phyloP scores from a whole-genome alignment of 768 basidiomycete genomes.

The Trametes maxima region DNA sequence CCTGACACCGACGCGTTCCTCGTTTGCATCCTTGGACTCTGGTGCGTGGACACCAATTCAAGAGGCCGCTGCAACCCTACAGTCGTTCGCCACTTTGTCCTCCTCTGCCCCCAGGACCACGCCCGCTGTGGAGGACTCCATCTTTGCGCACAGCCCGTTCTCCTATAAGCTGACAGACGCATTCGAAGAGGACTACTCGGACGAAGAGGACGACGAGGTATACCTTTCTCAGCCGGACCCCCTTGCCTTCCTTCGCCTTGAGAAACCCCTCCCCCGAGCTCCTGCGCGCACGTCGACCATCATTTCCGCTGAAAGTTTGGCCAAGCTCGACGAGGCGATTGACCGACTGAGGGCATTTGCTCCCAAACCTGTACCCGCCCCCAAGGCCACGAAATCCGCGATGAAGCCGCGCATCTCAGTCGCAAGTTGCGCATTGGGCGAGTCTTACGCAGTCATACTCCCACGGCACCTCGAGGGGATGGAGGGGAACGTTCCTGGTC shows the following conservation, averaged over 20 bases:
- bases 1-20: not conserved
- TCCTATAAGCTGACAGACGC: not conserved
- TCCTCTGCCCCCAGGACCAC: not conserved
- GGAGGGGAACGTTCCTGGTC: not conserved
- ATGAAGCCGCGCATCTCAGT: conserved; percentile 3
- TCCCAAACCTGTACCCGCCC: not conserved
- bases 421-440: conserved; percentile 5
- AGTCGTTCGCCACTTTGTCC: not conserved
- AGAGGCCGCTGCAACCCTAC: not conserved
- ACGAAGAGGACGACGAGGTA: not conserved
- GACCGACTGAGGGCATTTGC: not conserved
- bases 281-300: not conserved
- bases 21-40: not conserved
- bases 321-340: conserved; percentile 2
- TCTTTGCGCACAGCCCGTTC: not conserved
- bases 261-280: conserved; percentile 2
- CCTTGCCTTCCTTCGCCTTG: not conserved
- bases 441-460: not conserved
- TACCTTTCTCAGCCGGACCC: not conserved
- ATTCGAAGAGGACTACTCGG: not conserved
- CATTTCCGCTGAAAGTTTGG: not conserved
- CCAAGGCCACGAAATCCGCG: not conserved
- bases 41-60: not conserved
- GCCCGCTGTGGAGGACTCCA: not conserved
- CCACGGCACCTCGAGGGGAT: not conserved